These are phyloP conservation scores for Phytophthora cactorum DNA, from an alignment of 352 stramenopile species.

Conservation along the genomic window DNA sequence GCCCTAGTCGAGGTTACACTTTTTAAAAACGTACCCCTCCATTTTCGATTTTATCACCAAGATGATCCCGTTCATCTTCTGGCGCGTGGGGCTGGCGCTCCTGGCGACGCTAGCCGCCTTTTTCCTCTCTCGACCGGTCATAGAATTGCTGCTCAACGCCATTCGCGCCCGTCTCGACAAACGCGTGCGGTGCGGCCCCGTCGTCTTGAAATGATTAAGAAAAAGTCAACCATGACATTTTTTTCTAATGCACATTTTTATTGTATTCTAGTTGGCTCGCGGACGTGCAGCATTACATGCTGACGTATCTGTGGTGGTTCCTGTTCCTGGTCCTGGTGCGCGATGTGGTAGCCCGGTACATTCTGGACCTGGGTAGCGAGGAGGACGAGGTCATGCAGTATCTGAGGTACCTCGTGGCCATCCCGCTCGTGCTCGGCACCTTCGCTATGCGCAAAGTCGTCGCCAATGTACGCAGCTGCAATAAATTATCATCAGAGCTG, in stretches of 20 bases:
- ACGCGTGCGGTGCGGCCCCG: slow-evolving; percentile 48
- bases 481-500: background rate
- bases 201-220: background rate
- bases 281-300: slow-evolving; percentile 81
- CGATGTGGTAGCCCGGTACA: slow-evolving; percentile 46
- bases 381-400: slow-evolving; percentile 55
- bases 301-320: slow-evolving; percentile 81
- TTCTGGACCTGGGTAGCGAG: slow-evolving; percentile 59
- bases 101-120: slow-evolving; percentile 55
- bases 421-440: slow-evolving; percentile 76
- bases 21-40: background rate
- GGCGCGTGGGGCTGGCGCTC: slow-evolving; percentile 60
- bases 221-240: background rate
- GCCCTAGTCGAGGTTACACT: background rate
- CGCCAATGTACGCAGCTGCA: slow-evolving; percentile 60
- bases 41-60: background rate
- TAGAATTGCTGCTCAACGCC: slow-evolving; percentile 56
- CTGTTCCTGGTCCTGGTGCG: slow-evolving; percentile 61
- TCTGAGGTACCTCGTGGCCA: slow-evolving; percentile 62
- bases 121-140: slow-evolving; percentile 54
- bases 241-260: slow-evolving; percentile 13
- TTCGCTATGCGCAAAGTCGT: slow-evolving; percentile 79
- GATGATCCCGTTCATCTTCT: slow-evolving; percentile 46
- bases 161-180: slow-evolving; percentile 68
- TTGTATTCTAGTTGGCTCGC: slow-evolving; percentile 62